Conservation (phyloP, 2,329 filamentous ascomycete genomes). For the Lasiodiplodia gonubiensis region DNA sequence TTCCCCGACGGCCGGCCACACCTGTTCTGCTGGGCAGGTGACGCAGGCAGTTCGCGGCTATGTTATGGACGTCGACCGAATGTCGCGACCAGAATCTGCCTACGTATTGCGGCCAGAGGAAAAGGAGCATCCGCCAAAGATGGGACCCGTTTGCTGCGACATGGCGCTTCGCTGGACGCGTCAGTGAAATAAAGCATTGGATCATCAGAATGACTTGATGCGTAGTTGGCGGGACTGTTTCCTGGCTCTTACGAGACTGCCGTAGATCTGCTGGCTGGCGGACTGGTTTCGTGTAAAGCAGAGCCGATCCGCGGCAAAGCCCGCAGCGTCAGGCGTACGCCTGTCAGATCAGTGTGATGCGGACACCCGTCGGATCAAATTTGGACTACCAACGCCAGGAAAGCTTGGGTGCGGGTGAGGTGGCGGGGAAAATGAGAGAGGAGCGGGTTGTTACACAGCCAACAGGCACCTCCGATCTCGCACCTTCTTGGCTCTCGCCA, state of each 20-base stretch:
- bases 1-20: background rate
- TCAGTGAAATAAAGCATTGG: background rate
- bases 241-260: background rate
- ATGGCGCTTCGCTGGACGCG: background rate
- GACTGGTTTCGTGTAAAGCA: slow-evolving; percentile 3
- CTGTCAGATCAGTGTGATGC: background rate
- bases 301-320: background rate
- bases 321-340: background rate
- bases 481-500: background rate
- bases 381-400: slow-evolving; percentile 14
- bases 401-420: slow-evolving; percentile 13
- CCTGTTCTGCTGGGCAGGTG: no score
- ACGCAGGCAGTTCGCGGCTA: background rate
- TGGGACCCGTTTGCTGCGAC: slow-evolving; percentile 15
- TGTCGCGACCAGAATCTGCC: background rate
- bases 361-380: slow-evolving; percentile 1
- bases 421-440: background rate
- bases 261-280: background rate
- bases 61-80: background rate
- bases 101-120: background rate
- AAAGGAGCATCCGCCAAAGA: background rate
- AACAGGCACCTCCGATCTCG: slow-evolving; percentile 3
- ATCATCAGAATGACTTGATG: background rate
- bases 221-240: background rate
- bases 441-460: slow-evolving; percentile 11